phyloP scores from a whole-genome alignment of 2,329 filamentous ascomycete species.

The Aspergillus brasiliensis region DNA sequence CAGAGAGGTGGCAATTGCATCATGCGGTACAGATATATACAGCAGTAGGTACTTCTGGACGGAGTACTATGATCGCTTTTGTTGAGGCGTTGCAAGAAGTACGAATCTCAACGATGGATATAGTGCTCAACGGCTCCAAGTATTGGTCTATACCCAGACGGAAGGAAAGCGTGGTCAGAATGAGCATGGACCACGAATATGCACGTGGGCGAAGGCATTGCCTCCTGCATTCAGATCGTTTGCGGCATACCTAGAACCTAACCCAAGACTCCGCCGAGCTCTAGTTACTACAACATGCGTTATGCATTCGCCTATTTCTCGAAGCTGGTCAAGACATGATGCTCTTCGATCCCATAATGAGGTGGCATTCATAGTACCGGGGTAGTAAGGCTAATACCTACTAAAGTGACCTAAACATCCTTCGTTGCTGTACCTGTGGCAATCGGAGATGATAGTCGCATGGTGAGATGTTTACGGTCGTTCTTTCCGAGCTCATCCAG shows the following conservation, averaged over 20 bases:
- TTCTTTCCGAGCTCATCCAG: background rate
- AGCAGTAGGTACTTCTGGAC: background rate
- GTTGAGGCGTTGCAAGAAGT: background rate
- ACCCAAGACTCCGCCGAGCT: background rate
- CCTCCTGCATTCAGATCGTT: background rate
- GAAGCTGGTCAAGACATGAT: background rate
- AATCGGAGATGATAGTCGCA: background rate
- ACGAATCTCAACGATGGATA: background rate
- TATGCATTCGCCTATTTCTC: background rate
- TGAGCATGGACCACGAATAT: background rate
- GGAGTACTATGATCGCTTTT: background rate
- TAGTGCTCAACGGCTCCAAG: background rate
- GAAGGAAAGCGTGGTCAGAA: background rate
- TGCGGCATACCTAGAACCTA: background rate
- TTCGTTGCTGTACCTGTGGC: background rate
- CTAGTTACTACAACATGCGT: background rate
- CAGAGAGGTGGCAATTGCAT: background rate
- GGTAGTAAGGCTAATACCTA: too few relatives aligned
- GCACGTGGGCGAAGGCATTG: background rate
- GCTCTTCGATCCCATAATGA: background rate
- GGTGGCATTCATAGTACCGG: too few relatives aligned
- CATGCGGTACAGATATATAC: background rate
- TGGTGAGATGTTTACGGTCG: background rate
- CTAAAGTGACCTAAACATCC: background rate
- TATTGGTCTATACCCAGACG: background rate